Conservation (phyloP, 1,284 basidiomycete species). For the Trametes sp. region DNA sequence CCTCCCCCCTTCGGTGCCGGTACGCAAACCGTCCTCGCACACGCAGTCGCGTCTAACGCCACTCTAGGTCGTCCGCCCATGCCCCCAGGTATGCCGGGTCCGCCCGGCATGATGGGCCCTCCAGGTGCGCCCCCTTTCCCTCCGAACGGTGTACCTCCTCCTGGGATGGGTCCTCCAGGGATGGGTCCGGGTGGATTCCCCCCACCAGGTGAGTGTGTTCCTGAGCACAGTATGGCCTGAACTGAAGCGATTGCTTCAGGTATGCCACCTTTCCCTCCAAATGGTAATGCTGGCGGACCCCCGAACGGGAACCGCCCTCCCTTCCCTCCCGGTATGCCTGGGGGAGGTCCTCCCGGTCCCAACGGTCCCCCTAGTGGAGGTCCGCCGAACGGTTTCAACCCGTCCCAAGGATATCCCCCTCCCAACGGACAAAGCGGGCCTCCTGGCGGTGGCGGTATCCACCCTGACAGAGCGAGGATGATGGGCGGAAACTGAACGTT, state of each 20-base stretch:
- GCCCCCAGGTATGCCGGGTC: conserved; percentile 61
- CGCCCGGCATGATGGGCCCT: conserved; percentile 58
- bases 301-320: conserved; percentile 51
- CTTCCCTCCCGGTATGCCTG: conserved; percentile 62
- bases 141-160: conserved; percentile 38
- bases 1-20: conserved; percentile 56
- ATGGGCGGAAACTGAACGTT: conserved; percentile 55
- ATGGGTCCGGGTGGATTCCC: conserved; percentile 45
- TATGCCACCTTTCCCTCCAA: conserved; percentile 69
- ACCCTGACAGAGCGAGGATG: conserved; percentile 89
- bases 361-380: conserved; percentile 41
- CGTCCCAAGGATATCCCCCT: conserved; percentile 44
- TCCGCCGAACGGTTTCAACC: conserved; percentile 45
- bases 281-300: conserved; percentile 45
- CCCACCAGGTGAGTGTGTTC: conserved; percentile 32
- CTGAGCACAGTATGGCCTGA: neutral
- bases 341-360: conserved; percentile 43
- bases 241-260: conserved; percentile 21
- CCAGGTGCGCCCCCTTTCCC: conserved; percentile 49
- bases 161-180: conserved; percentile 46
- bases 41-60: conserved; percentile 16
- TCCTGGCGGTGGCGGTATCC: conserved; percentile 65
- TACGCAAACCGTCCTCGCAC: conserved; percentile 39
- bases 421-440: conserved; percentile 30
- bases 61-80: conserved; percentile 69